These are phyloP conservation scores for Xylaria sp. DNA, from an alignment of 2,329 filamentous ascomycete species.

Conservation along the genomic window DNA sequence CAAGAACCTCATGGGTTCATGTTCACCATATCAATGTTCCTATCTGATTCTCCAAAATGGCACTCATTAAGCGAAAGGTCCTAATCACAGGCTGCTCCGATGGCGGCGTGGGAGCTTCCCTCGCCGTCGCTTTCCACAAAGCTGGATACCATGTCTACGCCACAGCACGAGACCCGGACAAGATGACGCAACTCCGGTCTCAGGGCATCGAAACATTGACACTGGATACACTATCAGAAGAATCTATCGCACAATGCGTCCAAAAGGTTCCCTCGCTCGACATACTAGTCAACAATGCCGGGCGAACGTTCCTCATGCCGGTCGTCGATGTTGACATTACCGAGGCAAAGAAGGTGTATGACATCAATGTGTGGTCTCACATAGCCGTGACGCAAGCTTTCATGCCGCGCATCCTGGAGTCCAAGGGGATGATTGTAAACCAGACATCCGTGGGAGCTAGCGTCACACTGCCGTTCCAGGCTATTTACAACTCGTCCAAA, in stretches of 20 bases:
- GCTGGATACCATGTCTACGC: slow-evolving; percentile 55
- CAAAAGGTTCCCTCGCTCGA: slow-evolving; percentile 4
- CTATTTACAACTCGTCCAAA: slow-evolving; percentile 53
- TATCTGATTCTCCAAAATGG: not conserved
- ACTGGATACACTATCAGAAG: slow-evolving; percentile 7
- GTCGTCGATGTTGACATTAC: slow-evolving; percentile 48
- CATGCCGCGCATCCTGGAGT: slow-evolving; percentile 44
- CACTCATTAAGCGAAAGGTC: slow-evolving; percentile 15
- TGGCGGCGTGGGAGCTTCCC: slow-evolving; percentile 55
- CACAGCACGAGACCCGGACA: slow-evolving; percentile 53
- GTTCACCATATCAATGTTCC: not conserved
- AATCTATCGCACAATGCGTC: slow-evolving; percentile 15
- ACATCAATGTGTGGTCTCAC: slow-evolving; percentile 51
- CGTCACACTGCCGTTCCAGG: slow-evolving; percentile 48
- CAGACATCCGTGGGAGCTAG: slow-evolving; percentile 50
- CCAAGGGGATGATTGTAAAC: slow-evolving; percentile 52
- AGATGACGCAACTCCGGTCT: slow-evolving; percentile 43
- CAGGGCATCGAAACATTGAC: slow-evolving; percentile 20
- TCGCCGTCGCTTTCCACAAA: slow-evolving; percentile 53
- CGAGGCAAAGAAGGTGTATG: slow-evolving; percentile 49
- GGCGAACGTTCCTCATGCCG: slow-evolving; percentile 41
- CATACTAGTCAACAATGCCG: slow-evolving; percentile 17
- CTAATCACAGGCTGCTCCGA: slow-evolving; percentile 49
- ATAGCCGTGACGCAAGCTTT: slow-evolving; percentile 53
- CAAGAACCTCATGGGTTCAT: not conserved